phyloP scores from a whole-genome alignment of 768 basidiomycete genomes.

The Floccularia luteovirens region DNA sequence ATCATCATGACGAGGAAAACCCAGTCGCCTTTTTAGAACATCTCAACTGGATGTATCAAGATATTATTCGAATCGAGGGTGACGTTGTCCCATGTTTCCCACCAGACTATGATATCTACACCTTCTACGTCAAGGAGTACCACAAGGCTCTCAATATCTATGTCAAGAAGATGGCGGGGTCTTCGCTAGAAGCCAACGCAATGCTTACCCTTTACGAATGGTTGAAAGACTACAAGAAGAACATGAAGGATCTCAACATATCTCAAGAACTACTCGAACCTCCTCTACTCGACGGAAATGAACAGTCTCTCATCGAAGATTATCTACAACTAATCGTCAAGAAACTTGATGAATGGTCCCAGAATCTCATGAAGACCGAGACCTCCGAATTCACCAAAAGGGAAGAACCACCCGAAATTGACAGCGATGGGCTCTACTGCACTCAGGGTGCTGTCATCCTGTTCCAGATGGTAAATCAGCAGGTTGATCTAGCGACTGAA shows the following conservation, averaged over 20 bases:
- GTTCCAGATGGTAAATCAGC: conserved; percentile 98
- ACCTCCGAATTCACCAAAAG: conserved; percentile 77
- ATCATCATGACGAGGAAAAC: conserved; percentile 51
- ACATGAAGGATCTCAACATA: conserved; percentile 90
- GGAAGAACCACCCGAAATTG: conserved; percentile 80
- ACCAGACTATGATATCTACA: conserved; percentile 83
- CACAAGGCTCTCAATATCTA: conserved; percentile 78
- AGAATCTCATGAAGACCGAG: conserved; percentile 91
- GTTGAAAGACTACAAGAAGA: conserved; percentile 93
- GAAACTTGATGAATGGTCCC: conserved; percentile 96
- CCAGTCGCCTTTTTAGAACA: conserved; percentile 70
- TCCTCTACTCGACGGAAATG: conserved; percentile 90
- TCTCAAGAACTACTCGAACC: conserved; percentile 79
- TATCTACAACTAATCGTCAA: conserved; percentile 89
- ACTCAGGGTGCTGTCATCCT: conserved; percentile 91
- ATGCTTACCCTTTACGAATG: conserved; percentile 84
- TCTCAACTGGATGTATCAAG: conserved; percentile 89
- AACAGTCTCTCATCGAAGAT: conserved; percentile 89
- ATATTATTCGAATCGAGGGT: conserved; percentile 86
- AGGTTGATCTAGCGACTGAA: conserved; percentile 90
- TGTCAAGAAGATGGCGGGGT: conserved; percentile 59
- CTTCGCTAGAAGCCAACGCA: conserved; percentile 82
- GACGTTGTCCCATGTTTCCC: conserved; percentile 92
- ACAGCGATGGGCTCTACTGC: conserved; percentile 84
- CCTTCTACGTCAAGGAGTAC: conserved; percentile 79